A percentile compares a stretch with the other conserved stretches of the same genome.
Conservation (phyloP, 2,329 filamentous ascomycete species). For the Bimuria novae-zelandiae region DNA sequence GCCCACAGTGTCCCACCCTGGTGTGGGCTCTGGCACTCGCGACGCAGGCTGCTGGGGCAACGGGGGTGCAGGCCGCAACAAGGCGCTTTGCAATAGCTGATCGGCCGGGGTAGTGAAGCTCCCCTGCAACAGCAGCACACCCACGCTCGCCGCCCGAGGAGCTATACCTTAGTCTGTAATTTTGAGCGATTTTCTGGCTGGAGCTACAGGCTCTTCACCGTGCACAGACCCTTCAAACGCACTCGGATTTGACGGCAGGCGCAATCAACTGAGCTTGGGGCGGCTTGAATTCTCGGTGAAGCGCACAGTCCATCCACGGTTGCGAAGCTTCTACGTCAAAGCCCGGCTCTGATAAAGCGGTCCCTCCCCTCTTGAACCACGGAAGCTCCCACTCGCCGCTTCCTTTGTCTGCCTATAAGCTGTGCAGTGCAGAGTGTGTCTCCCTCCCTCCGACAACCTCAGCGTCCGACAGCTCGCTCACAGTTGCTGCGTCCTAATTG, state of each 20-base stretch:
- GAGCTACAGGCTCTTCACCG: no score
- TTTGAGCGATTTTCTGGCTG: no score
- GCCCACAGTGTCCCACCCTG: neutral
- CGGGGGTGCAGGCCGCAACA: no score
- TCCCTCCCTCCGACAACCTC: neutral
- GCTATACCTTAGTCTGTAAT: no score
- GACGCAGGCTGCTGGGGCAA: constrained; percentile 5
- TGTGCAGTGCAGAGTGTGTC: constrained; percentile 3
- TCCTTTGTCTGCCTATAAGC: constrained; percentile 11
- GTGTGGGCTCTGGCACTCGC: neutral
- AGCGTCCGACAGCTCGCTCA: neutral
- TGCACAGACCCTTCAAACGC: no score
- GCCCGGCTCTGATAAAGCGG: constrained; percentile 14
- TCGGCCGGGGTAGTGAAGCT: neutral
- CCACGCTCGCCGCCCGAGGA: neutral
- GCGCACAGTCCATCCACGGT: no score
- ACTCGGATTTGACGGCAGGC: no score
- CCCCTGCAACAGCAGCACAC: neutral
- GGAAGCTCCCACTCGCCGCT: constrained; percentile 7
- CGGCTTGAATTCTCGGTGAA: no score
- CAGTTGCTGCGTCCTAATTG: neutral
- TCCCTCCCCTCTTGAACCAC: constrained; percentile 10
- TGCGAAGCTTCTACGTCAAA: constrained; percentile 17
- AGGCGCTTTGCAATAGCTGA: neutral
- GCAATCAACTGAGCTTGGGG: no score